Evolutionary conservation across 192 early-diverging fungal species (phyloP), one percentile per base, ranked within the genome.

Genomic region (Podila minutissima): DNA sequence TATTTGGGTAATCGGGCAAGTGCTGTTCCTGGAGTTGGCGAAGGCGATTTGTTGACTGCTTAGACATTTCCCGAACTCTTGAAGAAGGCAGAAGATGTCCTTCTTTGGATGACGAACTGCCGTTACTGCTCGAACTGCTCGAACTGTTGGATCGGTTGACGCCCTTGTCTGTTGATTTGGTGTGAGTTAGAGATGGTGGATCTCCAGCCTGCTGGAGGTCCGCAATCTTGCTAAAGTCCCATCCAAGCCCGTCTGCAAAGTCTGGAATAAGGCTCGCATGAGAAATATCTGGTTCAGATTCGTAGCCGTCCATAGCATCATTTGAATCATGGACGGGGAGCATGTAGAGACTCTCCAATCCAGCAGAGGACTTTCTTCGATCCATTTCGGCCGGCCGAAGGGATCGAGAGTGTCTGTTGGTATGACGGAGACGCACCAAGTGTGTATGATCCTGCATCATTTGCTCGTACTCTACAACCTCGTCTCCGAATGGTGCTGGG

Each of bases 341-440:
- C 71, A 73, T 81, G 38, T 81, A 73, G 5, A 81, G 71, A 33
- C 71, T 81, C n/a, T 81, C 77, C 67, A 81, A 32, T 29, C 72
- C 77, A 2, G 71, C 62, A 31, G 71, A 81, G 8, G 77, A 81
- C 59, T 66, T 33, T 24, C 77, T 58, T 17, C 77, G 71, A 50
- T 73, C 66, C 28, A 32, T 64, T 19, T 73, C 62, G 32, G 38
- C 62, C n/a, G 77, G 77, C 31, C 29, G 46, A 29, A 81, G 66
- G 3, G 41, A 24, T 35, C 48, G 71, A 22, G 67, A 69, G 20
- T 64, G 59, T 28, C 66, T 49, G 17, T 64, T 48, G 28, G 59
- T 61, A 17, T 68, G 69, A 22, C 77, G 77, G 31, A 73, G 71
- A 3, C 62, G 63, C 24, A 19, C 29, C 22, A 81, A 28, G 60